phyloP scores from a whole-genome alignment of 768 basidiomycete species.

The Postia placenta region DNA sequence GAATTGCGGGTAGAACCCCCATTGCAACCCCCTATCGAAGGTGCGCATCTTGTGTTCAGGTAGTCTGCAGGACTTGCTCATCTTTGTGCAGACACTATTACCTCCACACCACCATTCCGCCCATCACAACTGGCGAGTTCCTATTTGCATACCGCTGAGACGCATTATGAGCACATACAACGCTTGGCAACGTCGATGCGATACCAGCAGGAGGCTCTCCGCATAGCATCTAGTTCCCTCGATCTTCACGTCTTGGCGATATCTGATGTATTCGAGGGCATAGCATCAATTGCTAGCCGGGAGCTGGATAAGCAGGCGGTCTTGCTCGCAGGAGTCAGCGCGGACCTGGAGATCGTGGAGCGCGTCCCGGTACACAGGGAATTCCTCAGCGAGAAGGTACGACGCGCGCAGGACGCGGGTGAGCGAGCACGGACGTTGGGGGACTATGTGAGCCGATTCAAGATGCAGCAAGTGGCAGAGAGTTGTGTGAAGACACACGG shows the following conservation, averaged over 20 bases:
- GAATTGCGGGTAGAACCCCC: slow-evolving; percentile 55
- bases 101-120: slow-evolving; percentile 68
- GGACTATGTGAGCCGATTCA: slow-evolving; percentile 72
- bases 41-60: slow-evolving; percentile 29
- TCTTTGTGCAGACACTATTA: slow-evolving; percentile 42
- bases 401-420: slow-evolving; percentile 67
- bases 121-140: slow-evolving; percentile 62
- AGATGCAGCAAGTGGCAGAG: slow-evolving; percentile 78
- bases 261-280: slow-evolving; percentile 64
- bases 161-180: slow-evolving; percentile 57
- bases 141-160: slow-evolving; percentile 56
- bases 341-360: slow-evolving; percentile 67
- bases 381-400: slow-evolving; percentile 61
- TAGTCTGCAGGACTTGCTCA: background rate
- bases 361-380: slow-evolving; percentile 67
- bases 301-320: slow-evolving; percentile 65
- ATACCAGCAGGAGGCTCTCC: slow-evolving; percentile 63
- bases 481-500: slow-evolving; percentile 66
- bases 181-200: slow-evolving; percentile 47
- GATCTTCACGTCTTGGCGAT: slow-evolving; percentile 71
- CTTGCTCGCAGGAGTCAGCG: slow-evolving; percentile 57
- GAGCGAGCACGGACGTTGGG: slow-evolving; percentile 64
- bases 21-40: slow-evolving; percentile 67
- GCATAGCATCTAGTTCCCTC: slow-evolving; percentile 66
- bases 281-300: slow-evolving; percentile 54